Conservation (phyloP, 805 yeast species). For the Kluyveromyces lactis region DNA sequence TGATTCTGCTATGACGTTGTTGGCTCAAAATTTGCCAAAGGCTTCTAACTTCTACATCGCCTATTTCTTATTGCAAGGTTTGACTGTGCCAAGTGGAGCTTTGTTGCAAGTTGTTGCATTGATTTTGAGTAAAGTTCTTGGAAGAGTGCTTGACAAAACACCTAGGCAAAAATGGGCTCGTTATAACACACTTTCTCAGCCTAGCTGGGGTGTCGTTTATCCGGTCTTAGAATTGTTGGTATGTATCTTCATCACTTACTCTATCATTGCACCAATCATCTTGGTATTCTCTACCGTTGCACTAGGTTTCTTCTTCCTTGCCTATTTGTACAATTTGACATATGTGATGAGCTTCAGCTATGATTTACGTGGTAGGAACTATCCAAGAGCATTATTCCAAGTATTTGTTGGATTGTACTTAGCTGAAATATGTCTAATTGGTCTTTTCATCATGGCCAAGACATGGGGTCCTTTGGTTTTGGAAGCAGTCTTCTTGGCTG, state of each 20-base stretch:
- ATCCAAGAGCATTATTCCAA: slow-evolving; percentile 65
- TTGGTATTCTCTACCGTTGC: slow-evolving; percentile 59
- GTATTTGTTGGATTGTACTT: slow-evolving; percentile 63
- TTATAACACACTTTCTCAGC: slow-evolving; percentile 50
- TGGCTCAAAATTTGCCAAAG: slow-evolving; percentile 74
- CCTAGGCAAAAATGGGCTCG: slow-evolving; percentile 92
- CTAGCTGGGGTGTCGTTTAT: slow-evolving; percentile 76
- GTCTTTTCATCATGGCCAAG: slow-evolving; percentile 67
- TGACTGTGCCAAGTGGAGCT: slow-evolving; percentile 67
- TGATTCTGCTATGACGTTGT: slow-evolving; percentile 56
- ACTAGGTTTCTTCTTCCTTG: slow-evolving; percentile 48
- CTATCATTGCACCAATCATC: slow-evolving; percentile 71
- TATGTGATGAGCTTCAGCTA: slow-evolving; percentile 53
- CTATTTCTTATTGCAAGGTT: slow-evolving; percentile 74
- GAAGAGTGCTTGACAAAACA: slow-evolving; percentile 67
- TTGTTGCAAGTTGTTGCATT: slow-evolving; percentile 69
- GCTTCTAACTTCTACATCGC: slow-evolving; percentile 86
- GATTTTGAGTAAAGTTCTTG: slow-evolving; percentile 61
- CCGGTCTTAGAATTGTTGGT: slow-evolving; percentile 71
- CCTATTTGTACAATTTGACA: slow-evolving; percentile 52
- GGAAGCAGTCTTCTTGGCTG: slow-evolving; percentile 52
- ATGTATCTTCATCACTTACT: slow-evolving; percentile 63
- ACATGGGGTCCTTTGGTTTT: slow-evolving; percentile 72
- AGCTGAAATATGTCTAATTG: slow-evolving; percentile 61
- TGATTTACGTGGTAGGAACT: slow-evolving; percentile 66